phyloP scores from a whole-genome alignment of 129 eudicot species.

The Helianthus tuberosus region DNA sequence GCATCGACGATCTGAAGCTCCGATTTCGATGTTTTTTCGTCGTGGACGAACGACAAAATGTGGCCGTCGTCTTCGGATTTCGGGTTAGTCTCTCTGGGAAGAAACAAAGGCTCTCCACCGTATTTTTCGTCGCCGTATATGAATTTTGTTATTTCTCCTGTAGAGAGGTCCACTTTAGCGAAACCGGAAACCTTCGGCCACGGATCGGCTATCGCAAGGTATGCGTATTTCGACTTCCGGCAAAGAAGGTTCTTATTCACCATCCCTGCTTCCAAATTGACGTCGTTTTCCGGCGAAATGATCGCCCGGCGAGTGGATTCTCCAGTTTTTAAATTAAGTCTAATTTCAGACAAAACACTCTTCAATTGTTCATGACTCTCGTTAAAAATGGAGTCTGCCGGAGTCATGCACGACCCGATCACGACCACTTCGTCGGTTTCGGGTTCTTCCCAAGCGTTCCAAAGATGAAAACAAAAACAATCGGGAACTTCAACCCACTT shows the following conservation, averaged over 20 bases:
- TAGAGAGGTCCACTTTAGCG: slow-evolving; percentile 46
- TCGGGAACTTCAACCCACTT: slow-evolving; percentile 57
- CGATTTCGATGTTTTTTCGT: slow-evolving; percentile 51
- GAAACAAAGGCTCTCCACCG: slow-evolving; percentile 60
- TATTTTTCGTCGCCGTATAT: slow-evolving; percentile 41
- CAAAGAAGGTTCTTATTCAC: slow-evolving; percentile 50
- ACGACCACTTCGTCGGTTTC: slow-evolving; percentile 50
- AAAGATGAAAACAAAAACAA: slow-evolving; percentile 54
- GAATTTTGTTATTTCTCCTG: slow-evolving; percentile 43
- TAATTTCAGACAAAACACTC: slow-evolving; percentile 51
- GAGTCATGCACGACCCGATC: slow-evolving; percentile 67
- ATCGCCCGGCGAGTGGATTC: slow-evolving; percentile 46
- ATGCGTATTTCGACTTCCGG: slow-evolving; percentile 47
- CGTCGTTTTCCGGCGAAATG: slow-evolving; percentile 34
- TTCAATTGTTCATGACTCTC: slow-evolving; percentile 44
- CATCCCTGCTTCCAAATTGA: slow-evolving; percentile 62
- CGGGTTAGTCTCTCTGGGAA: slow-evolving; percentile 30
- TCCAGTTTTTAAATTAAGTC: slow-evolving; percentile 48
- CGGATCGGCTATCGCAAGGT: slow-evolving; percentile 58
- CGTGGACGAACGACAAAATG: slow-evolving; percentile 48
- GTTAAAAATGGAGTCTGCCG: slow-evolving; percentile 60
- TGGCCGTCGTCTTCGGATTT: slow-evolving; percentile 51
- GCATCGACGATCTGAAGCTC: slow-evolving; percentile 51
- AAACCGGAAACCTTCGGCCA: slow-evolving; percentile 67
- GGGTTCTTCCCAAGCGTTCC: slow-evolving; percentile 64